Evolutionary conservation across 208 protist genomes (phyloP).

Genomic region (Trichomonas vaginalis): DNA sequence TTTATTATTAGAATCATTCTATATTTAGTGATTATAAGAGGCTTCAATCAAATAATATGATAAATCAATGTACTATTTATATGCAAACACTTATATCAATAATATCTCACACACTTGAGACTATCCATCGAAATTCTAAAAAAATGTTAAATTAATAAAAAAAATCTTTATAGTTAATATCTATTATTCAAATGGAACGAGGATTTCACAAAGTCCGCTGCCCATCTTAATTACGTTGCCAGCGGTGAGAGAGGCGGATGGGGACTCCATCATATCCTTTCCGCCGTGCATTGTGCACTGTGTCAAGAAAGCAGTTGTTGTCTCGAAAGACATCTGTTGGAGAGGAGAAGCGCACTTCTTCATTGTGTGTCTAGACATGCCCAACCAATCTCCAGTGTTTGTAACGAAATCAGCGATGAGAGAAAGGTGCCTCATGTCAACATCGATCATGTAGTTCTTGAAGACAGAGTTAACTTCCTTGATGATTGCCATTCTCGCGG

Average conservation of each 20-base stretch:
- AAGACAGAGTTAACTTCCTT: conserved; percentile 46
- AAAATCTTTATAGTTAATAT: neutral
- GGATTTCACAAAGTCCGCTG: conserved; percentile 30
- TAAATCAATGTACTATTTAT: no score
- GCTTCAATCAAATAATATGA: no score
- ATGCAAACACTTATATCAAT: no score
- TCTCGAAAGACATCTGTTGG: conserved; percentile 48
- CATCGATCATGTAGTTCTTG: conserved; percentile 45
- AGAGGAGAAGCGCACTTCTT: conserved; percentile 30
- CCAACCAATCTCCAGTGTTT: conserved; percentile 30
- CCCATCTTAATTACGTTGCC: conserved; percentile 28
- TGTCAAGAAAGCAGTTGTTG: conserved; percentile 38
- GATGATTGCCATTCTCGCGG: conserved; percentile 43
- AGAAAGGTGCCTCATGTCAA: conserved; percentile 47
- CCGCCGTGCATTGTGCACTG: conserved; percentile 27
- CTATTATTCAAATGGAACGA: neutral
- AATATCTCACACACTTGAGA: no score
- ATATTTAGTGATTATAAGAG: no score
- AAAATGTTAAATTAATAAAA: no score
- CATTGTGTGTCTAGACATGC: conserved; percentile 41
- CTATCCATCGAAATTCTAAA: no score
- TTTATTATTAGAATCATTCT: no score
- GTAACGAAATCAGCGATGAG: conserved; percentile 53
- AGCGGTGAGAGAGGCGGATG: conserved; percentile 36
- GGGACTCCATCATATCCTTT: conserved; percentile 31